Conservation (phyloP, 352 stramenopile species). For the Aphanomyces invadans region DNA sequence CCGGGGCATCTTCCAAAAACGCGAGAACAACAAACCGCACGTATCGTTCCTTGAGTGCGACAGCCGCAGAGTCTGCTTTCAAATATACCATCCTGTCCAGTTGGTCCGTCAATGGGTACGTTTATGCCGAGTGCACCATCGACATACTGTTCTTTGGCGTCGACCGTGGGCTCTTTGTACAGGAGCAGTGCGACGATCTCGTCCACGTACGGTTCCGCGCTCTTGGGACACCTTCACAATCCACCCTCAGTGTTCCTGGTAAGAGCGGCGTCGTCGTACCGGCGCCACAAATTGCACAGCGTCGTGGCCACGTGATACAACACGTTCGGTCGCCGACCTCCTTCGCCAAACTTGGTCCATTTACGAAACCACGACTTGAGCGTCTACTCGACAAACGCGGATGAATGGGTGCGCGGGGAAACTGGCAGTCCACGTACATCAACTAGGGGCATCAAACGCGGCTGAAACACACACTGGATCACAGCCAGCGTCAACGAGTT, state of each 20-base stretch:
- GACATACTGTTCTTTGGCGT: slow-evolving; percentile 29
- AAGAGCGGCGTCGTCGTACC: not conserved
- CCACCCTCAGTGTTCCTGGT: not conserved
- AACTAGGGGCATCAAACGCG: slow-evolving; percentile 36
- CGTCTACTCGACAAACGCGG: slow-evolving; percentile 21
- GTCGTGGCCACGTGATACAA: slow-evolving; percentile 69
- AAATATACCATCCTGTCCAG: slow-evolving; percentile 29
- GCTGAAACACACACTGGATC: slow-evolving; percentile 63
- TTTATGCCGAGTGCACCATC: not conserved
- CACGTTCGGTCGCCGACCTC: slow-evolving; percentile 54
- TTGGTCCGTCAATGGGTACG: slow-evolving; percentile 20
- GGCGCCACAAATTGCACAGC: slow-evolving; percentile 56
- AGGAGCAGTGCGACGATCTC: slow-evolving; percentile 64
- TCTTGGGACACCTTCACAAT: slow-evolving; percentile 28
- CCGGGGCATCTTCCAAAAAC: slow-evolving; percentile 48
- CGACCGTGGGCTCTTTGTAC: slow-evolving; percentile 69
- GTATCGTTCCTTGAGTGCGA: slow-evolving; percentile 42
- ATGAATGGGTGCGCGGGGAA: not conserved
- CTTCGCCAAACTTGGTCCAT: slow-evolving; percentile 45
- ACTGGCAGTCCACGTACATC: not conserved
- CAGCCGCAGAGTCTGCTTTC: too few relatives aligned
- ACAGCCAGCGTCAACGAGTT: slow-evolving; percentile 58
- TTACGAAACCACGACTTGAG: slow-evolving; percentile 49
- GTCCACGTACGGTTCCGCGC: slow-evolving; percentile 45
- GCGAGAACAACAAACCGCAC: slow-evolving; percentile 61